Percentiles rank a stretch among this genome's conserved stretches.
Evolutionary conservation across 495 filamentous ascomycete genomes (phyloP).

Genomic region (Elaphomyces granulatus): DNA sequence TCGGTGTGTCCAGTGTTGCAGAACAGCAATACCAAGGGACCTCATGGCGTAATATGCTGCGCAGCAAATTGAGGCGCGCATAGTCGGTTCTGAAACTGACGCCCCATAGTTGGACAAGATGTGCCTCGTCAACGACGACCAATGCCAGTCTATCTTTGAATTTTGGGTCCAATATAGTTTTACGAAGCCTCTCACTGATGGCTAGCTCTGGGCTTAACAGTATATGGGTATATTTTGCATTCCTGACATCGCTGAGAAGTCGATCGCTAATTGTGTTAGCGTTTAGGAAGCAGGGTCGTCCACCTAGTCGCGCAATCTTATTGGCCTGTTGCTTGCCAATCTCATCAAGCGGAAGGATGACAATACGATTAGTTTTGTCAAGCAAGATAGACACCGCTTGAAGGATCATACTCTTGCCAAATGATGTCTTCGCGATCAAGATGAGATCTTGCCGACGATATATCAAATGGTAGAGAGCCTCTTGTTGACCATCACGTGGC

Average conservation of each 20-base stretch:
- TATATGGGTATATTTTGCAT: neutral
- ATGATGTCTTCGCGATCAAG: constrained; percentile 8
- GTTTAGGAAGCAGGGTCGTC: neutral
- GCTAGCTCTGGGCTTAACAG: constrained; percentile 1
- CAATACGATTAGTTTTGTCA: constrained; percentile 3
- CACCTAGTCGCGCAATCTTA: constrained; percentile 1
- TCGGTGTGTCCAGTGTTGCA: neutral
- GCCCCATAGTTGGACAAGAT: neutral
- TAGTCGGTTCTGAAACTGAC: neutral
- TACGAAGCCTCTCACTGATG: neutral
- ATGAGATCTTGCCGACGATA: constrained; percentile 6
- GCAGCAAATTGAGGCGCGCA: neutral
- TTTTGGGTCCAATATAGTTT: neutral
- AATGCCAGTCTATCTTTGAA: neutral
- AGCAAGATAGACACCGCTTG: constrained; percentile 5
- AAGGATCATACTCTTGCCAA: constrained; percentile 8
- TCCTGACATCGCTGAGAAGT: neutral
- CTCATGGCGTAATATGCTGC: constrained; percentile 1
- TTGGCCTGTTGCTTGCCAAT: constrained; percentile 5
- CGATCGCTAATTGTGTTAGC: neutral
- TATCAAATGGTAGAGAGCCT: constrained; percentile 9
- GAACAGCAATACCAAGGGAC: constrained; percentile 1
- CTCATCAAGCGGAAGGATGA: constrained; percentile 6
- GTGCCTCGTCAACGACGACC: constrained; percentile 2
- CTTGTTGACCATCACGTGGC: constrained; percentile 1